Conservation (phyloP, 75 land plant genomes). For the Cupressus sempervirens region DNA sequence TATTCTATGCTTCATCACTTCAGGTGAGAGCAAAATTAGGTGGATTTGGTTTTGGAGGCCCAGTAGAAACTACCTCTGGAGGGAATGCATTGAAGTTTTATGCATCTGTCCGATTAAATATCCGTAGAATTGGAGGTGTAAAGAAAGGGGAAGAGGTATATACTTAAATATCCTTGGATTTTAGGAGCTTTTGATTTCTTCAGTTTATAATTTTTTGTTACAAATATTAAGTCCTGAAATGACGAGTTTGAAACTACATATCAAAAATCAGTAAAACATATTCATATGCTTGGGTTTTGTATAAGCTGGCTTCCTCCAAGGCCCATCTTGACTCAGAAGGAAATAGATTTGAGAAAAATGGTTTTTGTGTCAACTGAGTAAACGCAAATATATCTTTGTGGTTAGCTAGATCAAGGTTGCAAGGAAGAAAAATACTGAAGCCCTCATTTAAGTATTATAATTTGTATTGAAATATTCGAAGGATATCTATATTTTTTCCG, state of each 20-base stretch:
- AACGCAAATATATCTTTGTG: neutral
- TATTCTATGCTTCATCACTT: neutral
- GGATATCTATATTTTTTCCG: neutral
- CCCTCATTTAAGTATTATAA: neutral
- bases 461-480: neutral
- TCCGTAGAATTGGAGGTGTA: constrained; percentile 57
- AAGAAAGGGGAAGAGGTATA: constrained; percentile 94
- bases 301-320: neutral
- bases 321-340: neutral
- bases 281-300: neutral
- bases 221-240: neutral
- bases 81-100: constrained; percentile 98
- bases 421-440: neutral
- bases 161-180: neutral
- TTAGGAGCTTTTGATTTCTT: neutral
- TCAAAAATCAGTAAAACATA: neutral
- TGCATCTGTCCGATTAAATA: constrained; percentile 89
- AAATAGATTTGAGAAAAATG: neutral
- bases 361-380: neutral
- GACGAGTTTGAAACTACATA: neutral
- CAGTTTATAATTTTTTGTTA: neutral
- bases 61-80: constrained; percentile 84
- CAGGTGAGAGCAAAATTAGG: constrained; percentile 79
- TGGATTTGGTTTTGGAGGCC: constrained; percentile 76
- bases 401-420: neutral